Evolutionary conservation across 2,329 filamentous ascomycete species (phyloP).

Genomic region (Epichloe baconii): DNA sequence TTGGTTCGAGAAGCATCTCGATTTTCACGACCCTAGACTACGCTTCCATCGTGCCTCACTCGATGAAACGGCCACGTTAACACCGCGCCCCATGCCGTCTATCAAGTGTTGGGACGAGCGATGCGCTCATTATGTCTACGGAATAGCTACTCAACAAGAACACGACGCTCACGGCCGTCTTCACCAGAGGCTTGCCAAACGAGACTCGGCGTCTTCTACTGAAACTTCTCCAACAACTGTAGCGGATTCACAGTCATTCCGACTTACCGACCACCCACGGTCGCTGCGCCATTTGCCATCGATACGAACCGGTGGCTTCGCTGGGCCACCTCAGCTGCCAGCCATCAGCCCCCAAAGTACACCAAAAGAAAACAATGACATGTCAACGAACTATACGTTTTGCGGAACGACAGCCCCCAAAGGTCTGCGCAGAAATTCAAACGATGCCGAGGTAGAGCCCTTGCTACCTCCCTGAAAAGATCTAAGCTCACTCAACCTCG

Average conservation of each 20-base stretch:
- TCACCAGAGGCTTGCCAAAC: slow-evolving; percentile 27
- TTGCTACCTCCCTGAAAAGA: slow-evolving; percentile 42
- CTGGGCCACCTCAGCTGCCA: slow-evolving; percentile 4
- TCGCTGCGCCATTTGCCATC: slow-evolving; percentile 1
- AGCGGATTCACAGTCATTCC: slow-evolving; percentile 1
- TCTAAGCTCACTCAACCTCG: slow-evolving; percentile 38
- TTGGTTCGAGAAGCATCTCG: slow-evolving; percentile 41
- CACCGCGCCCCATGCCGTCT: slow-evolving; percentile 13
- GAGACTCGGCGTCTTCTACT: slow-evolving; percentile 32
- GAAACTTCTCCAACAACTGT: slow-evolving; percentile 7
- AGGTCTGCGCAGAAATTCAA: slow-evolving; percentile 21
- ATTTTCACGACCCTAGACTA: slow-evolving; percentile 34
- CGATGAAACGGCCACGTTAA: slow-evolving; percentile 1
- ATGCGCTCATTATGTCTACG: slow-evolving; percentile 46
- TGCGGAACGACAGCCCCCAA: not conserved
- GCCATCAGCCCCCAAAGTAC: slow-evolving; percentile 7
- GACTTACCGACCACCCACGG: not conserved
- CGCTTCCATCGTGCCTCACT: slow-evolving; percentile 12
- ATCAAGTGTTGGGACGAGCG: slow-evolving; percentile 43
- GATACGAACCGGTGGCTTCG: slow-evolving; percentile 1
- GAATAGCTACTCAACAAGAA: slow-evolving; percentile 36
- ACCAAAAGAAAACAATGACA: slow-evolving; percentile 5
- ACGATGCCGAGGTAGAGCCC: slow-evolving; percentile 36
- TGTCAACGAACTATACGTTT: slow-evolving; percentile 3
- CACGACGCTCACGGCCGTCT: slow-evolving; percentile 37